These are phyloP conservation scores for Mycena filopes DNA, from an alignment of 768 basidiomycete genomes.

Conservation along the genomic window DNA sequence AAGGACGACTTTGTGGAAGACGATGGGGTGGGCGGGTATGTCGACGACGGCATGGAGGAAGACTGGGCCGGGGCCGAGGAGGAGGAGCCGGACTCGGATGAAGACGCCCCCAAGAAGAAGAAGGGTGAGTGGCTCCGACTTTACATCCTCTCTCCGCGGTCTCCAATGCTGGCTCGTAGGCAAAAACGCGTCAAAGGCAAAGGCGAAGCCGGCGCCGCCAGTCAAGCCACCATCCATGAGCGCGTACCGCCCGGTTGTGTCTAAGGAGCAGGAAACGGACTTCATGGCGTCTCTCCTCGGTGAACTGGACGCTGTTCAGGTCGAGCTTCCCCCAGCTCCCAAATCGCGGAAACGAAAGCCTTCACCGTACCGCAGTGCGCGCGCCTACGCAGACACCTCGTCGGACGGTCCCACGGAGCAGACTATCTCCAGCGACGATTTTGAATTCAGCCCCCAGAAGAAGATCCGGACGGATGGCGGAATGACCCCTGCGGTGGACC, in stretches of 20 bases:
- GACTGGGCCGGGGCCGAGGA: conserved; percentile 80
- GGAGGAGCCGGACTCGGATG: conserved; percentile 67
- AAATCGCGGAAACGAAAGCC: conserved; percentile 75
- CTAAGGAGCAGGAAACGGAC: conserved; percentile 85
- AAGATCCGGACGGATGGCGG: conserved; percentile 59
- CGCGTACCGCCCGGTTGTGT: conserved; percentile 82
- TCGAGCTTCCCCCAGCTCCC: conserved; percentile 42
- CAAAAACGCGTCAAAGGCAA: conserved; percentile 59
- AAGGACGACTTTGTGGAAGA: conserved; percentile 96
- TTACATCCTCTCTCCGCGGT: conserved; percentile 21
- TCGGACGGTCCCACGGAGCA: conserved; percentile 59
- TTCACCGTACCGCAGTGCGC: conserved; percentile 54
- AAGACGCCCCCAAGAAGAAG: conserved; percentile 58
- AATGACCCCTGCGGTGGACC: conserved; percentile 66
- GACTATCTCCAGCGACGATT: conserved; percentile 66
- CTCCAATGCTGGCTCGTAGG: conserved; percentile 17
- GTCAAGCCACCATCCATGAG: conserved; percentile 69
- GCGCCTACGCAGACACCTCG: conserved; percentile 53
- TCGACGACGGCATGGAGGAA: conserved; percentile 93
- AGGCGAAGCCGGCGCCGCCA: conserved; percentile 62
- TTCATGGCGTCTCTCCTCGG: conserved; percentile 89
- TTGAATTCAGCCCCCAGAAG: conserved; percentile 76
- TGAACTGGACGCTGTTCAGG: conserved; percentile 66
- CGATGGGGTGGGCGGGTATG: conserved; percentile 90
- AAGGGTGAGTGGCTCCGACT: conserved; percentile 46